These are phyloP conservation scores for Calonectria hongkongensis DNA, from an alignment of 2,329 filamentous ascomycete genomes.

Conservation along the genomic window DNA sequence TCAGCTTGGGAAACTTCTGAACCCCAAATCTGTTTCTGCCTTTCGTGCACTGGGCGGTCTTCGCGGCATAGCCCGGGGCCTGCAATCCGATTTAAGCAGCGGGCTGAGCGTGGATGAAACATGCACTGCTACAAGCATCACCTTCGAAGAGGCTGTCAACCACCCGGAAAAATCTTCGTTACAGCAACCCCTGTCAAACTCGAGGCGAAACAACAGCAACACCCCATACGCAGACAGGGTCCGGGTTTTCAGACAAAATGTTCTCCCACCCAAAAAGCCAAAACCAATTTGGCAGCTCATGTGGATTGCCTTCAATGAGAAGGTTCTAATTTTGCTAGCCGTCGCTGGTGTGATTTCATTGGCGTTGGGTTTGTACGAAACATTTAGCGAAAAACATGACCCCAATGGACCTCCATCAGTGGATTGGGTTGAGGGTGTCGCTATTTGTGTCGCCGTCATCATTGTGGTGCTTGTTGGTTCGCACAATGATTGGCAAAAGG, in stretches of 20 bases:
- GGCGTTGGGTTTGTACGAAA: slow-evolving; percentile 80
- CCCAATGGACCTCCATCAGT: slow-evolving; percentile 64
- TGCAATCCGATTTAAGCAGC: slow-evolving; percentile 80
- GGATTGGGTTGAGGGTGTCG: slow-evolving; percentile 80
- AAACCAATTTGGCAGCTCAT: slow-evolving; percentile 38
- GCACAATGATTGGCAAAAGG: slow-evolving; percentile 81
- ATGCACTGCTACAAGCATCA: slow-evolving; percentile 75
- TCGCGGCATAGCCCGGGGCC: slow-evolving; percentile 82
- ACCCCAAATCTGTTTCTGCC: slow-evolving; percentile 87
- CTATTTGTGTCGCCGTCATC: slow-evolving; percentile 77
- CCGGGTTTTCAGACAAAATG: slow-evolving; percentile 30
- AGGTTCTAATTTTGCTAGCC: slow-evolving; percentile 79
- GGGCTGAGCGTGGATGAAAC: slow-evolving; percentile 86
- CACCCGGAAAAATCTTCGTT: background rate
- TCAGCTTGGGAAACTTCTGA: slow-evolving; percentile 86
- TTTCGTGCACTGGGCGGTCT: slow-evolving; percentile 87
- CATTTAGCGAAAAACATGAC: slow-evolving; percentile 67
- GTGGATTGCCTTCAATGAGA: slow-evolving; percentile 41
- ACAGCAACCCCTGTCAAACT: background rate
- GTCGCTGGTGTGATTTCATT: slow-evolving; percentile 79
- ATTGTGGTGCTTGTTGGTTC: slow-evolving; percentile 78
- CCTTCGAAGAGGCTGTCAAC: slow-evolving; percentile 78
- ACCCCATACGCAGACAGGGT: slow-evolving; percentile 18
- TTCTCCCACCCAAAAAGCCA: slow-evolving; percentile 37
- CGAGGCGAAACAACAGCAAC: background rate